phyloP scores from a whole-genome alignment of 257 asterid species.

The Craterostigma plantagineum region DNA sequence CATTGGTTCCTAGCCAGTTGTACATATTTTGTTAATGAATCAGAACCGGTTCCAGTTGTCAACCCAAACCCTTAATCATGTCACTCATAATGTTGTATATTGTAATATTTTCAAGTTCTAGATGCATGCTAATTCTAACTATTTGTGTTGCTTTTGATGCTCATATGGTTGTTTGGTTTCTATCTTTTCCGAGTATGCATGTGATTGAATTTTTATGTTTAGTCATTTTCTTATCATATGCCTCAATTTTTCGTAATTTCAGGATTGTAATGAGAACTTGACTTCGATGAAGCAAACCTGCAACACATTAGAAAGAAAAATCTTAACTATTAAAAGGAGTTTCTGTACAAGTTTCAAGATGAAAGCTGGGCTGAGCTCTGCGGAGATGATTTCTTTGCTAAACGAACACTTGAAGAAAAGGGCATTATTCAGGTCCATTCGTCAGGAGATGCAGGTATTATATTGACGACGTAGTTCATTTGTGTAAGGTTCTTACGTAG shows the following conservation, averaged over 20 bases:
- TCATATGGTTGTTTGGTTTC: background rate
- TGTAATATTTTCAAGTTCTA: too few species aligned
- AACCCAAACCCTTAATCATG: too few species aligned
- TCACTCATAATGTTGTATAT: too few species aligned
- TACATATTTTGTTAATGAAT: too few species aligned
- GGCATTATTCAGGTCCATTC: constrained; percentile 29
- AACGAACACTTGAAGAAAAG: constrained; percentile 37
- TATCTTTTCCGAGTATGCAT: background rate
- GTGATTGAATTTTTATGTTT: constrained; percentile 2
- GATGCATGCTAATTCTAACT: too few species aligned
- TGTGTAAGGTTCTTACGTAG: background rate
- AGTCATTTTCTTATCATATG: constrained; percentile 9
- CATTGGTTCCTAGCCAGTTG: too few species aligned
- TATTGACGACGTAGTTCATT: constrained; percentile 1
- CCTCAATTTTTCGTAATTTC: constrained; percentile 13
- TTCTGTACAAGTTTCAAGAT: constrained; percentile 40
- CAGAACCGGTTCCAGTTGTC: too few species aligned
- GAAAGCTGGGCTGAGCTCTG: constrained; percentile 31
- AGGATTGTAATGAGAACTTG: constrained; percentile 31
- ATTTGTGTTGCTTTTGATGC: too few species aligned
- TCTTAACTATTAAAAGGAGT: constrained; percentile 22
- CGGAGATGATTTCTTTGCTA: constrained; percentile 27
- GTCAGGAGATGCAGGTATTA: constrained; percentile 53
- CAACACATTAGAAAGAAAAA: constrained; percentile 34
- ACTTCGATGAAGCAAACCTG: constrained; percentile 33